phyloP scores from a whole-genome alignment of 2,329 filamentous ascomycete species.

The Paecilomyces formosus region DNA sequence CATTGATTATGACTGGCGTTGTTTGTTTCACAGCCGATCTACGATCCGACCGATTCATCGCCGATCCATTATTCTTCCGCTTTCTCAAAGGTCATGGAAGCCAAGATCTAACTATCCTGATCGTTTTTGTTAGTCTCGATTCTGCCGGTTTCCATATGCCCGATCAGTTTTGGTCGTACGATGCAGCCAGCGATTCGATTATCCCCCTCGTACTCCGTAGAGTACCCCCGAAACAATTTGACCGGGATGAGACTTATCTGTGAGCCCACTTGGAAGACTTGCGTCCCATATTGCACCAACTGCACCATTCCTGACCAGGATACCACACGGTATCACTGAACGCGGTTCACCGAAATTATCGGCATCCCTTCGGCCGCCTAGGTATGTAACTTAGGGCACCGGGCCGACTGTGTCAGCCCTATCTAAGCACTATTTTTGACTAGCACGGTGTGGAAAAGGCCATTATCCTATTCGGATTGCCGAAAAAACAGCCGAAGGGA shows the following conservation, averaged over 20 bases:
- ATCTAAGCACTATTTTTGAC: background rate
- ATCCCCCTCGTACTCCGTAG: no score
- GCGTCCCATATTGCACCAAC: background rate
- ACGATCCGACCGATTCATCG: background rate
- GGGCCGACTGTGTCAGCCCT: background rate
- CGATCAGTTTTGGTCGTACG: background rate
- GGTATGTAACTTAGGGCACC: background rate
- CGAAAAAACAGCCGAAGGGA: background rate
- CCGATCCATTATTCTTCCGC: background rate
- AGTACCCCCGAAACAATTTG: background rate
- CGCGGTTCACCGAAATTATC: background rate
- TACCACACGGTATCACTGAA: background rate
- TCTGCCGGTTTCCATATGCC: background rate
- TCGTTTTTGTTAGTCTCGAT: no score
- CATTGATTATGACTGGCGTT: background rate
- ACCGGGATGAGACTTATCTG: background rate
- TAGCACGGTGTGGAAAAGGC: background rate
- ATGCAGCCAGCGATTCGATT: background rate
- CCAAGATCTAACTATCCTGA: no score
- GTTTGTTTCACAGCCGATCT: background rate
- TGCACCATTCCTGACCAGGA: background rate
- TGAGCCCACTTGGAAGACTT: background rate
- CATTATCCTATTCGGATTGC: background rate
- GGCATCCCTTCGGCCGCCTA: background rate
- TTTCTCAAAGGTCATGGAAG: background rate